A percentile compares a stretch with the other conserved stretches of the same genome.
Evolutionary conservation across 2,329 filamentous ascomycete species (phyloP).

Genomic region (Ophiostoma australiae): DNA sequence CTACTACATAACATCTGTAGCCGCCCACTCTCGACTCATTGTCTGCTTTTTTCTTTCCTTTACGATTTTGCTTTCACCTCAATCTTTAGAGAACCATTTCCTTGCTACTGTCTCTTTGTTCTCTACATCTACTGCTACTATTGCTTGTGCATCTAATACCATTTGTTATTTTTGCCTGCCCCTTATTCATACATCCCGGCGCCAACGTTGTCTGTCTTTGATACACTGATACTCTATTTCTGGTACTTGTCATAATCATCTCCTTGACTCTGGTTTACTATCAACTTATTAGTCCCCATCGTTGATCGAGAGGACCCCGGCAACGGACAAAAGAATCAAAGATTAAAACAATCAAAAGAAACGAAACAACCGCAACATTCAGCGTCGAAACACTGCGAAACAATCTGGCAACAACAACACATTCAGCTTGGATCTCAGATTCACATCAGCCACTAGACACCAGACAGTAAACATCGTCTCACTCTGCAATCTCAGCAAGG

Average conservation of each 20-base stretch:
- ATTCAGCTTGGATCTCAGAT: background rate
- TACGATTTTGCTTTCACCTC: slow-evolving; percentile 15
- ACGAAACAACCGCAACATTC: background rate
- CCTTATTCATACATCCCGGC: slow-evolving; percentile 11
- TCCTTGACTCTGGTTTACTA: slow-evolving; percentile 4
- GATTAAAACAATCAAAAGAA: background rate
- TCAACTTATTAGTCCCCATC: slow-evolving; percentile 9
- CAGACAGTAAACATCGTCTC: background rate
- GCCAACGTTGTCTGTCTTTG: background rate
- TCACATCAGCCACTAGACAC: background rate
- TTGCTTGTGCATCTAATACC: background rate
- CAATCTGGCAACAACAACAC: background rate
- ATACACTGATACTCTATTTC: background rate
- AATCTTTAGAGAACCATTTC: slow-evolving; percentile 23
- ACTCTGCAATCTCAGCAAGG: background rate
- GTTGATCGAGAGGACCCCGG: slow-evolving; percentile 13
- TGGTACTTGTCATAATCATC: background rate
- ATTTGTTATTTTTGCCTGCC: slow-evolving; percentile 3
- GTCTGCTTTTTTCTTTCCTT: slow-evolving; percentile 31
- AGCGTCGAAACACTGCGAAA: background rate
- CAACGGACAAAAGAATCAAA: background rate
- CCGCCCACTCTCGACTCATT: slow-evolving; percentile 40
- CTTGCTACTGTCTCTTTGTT: background rate
- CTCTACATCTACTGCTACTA: background rate
- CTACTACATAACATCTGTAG: slow-evolving; percentile 46